Evolutionary conservation across 73 alveolate species (phyloP).

Genomic region (Paramecium caudatum): DNA sequence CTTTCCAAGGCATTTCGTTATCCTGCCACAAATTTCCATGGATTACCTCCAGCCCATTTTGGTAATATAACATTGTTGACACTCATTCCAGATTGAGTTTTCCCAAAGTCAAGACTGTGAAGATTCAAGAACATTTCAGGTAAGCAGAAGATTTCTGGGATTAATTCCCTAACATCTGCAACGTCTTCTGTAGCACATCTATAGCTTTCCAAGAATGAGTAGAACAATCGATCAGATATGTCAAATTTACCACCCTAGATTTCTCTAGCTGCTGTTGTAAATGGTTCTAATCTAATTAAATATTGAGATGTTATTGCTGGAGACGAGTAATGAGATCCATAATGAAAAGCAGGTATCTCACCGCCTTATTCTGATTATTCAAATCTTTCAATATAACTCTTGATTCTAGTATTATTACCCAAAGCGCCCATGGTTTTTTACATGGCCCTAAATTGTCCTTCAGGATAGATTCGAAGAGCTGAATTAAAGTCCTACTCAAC

Average conservation of each 20-base stretch:
- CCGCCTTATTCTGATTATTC: constrained; percentile 51
- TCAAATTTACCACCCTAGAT: constrained; percentile 95
- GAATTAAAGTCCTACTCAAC: not conserved
- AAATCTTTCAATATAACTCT: constrained; percentile 75
- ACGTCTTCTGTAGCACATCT: constrained; percentile 90
- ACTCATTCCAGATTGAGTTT: constrained; percentile 82
- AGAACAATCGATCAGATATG: constrained; percentile 94
- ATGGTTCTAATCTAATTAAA: constrained; percentile 94
- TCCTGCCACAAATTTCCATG: constrained; percentile 80
- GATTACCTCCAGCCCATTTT: constrained; percentile 88
- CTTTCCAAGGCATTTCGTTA: constrained; percentile 89
- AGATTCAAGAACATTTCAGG: constrained; percentile 93
- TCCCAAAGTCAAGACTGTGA: constrained; percentile 85
- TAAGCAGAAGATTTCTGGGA: constrained; percentile 96
- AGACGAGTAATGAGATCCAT: constrained; percentile 96
- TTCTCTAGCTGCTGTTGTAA: constrained; percentile 90
- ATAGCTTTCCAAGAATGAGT: constrained; percentile 85
- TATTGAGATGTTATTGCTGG: constrained; percentile 95
- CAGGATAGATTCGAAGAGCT: constrained; percentile 33
- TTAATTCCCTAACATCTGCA: constrained; percentile 97
- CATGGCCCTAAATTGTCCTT: constrained; percentile 84
- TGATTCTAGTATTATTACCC: constrained; percentile 86
- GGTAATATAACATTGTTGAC: constrained; percentile 92
- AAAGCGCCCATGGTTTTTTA: constrained; percentile 92
- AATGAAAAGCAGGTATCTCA: constrained; percentile 87